A percentile compares a stretch with the other conserved stretches of the same genome.
Evolutionary conservation across 495 filamentous ascomycete genomes (phyloP).

Genomic region (Aspergillus cavernicola): DNA sequence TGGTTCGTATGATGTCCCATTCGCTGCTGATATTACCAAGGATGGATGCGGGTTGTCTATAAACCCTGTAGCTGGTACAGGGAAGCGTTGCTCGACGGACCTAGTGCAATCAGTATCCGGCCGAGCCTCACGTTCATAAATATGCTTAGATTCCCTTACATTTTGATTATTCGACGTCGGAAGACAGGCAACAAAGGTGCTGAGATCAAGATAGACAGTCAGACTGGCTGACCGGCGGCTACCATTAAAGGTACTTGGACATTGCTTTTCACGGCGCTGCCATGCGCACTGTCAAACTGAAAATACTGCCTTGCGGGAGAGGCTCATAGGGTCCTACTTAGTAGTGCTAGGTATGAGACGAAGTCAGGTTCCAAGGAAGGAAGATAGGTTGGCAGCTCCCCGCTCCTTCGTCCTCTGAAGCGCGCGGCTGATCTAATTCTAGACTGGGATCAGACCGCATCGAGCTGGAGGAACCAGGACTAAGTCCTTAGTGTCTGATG

Average conservation of each 20-base stretch:
- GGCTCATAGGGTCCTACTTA: too few relatives aligned
- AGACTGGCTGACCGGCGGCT: constrained; percentile 1
- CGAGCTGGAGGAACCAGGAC: constrained; percentile 9
- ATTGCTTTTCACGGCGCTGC: background rate
- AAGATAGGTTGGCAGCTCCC: too few relatives aligned
- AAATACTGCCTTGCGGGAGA: background rate
- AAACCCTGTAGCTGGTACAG: background rate
- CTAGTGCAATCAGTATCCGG: constrained; percentile 1
- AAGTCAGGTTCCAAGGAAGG: too few relatives aligned
- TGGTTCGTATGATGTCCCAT: background rate
- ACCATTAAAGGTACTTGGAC: background rate
- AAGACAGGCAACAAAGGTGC: background rate
- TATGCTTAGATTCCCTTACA: constrained; percentile 3
- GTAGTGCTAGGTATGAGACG: too few relatives aligned
- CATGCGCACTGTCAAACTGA: background rate
- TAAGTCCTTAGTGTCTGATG: background rate
- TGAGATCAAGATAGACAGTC: background rate
- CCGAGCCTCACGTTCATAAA: background rate
- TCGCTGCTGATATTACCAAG: background rate
- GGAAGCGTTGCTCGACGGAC: constrained; percentile 2
- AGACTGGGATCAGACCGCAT: constrained; percentile 6
- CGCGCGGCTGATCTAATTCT: constrained; percentile 12
- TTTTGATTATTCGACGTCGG: background rate
- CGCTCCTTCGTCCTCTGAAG: constrained; percentile 1
- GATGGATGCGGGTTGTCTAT: constrained; percentile 5